These are phyloP conservation scores for Scheffersomyces insectosa DNA, from an alignment of 1,139 yeast species.

Conservation along the genomic window DNA sequence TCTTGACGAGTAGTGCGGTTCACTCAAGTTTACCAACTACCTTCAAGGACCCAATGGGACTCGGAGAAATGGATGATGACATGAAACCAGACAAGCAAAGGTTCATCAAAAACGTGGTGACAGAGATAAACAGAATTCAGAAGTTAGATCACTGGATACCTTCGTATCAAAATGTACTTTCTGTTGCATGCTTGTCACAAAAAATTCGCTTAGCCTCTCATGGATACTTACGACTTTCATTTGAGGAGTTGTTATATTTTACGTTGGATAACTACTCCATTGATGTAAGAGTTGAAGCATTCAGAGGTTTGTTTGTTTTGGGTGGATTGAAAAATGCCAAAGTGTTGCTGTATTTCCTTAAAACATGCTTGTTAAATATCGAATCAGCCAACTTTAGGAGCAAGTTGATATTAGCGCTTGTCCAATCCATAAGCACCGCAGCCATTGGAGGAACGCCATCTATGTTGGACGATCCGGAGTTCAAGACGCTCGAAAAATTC, in stretches of 20 bases:
- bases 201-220: constrained; percentile 60
- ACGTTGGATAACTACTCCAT: constrained; percentile 51
- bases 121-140: constrained; percentile 67
- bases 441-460: constrained; percentile 65
- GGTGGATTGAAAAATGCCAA: constrained; percentile 75
- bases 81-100: constrained; percentile 12
- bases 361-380: constrained; percentile 56
- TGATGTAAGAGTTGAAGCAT: constrained; percentile 67
- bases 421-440: constrained; percentile 60
- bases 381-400: constrained; percentile 51
- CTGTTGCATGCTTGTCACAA: constrained; percentile 57
- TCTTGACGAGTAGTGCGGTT: constrained; percentile 47
- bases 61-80: constrained; percentile 7
- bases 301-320: constrained; percentile 63
- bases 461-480: constrained; percentile 59
- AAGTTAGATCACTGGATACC: constrained; percentile 89
- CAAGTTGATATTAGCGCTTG: constrained; percentile 49
- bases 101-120: constrained; percentile 29
- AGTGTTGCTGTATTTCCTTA: constrained; percentile 62
- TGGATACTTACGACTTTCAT: constrained; percentile 54
- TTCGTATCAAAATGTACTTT: constrained; percentile 61
- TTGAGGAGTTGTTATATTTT: constrained; percentile 50
- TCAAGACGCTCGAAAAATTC: constrained; percentile 37
- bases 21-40: constrained; percentile 36
- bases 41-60: constrained; percentile 23